Evolutionary conservation across 2,329 filamentous ascomycete species (phyloP), one percentile per base, ranked within the genome.

Genomic region (Diplodia mutila): DNA sequence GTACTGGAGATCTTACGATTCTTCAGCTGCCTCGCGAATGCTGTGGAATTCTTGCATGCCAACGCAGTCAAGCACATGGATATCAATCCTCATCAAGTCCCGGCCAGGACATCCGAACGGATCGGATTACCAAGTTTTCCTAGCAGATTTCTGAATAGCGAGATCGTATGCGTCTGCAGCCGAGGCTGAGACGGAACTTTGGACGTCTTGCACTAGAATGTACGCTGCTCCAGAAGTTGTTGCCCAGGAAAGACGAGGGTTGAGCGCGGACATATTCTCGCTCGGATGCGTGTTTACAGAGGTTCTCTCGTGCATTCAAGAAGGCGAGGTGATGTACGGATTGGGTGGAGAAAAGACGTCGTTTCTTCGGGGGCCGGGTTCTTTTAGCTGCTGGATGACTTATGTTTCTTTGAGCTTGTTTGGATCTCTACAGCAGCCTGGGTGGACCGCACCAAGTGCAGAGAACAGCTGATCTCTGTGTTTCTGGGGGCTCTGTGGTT

Each of bases 11-110:
- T 16, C 16, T 25, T 51, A 76, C 53, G 23, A 18, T 69, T 78
- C 75, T 75, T 76, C 49, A 76, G 76, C 59, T 79, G 77, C 66
- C 74, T 79, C 5, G 70, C 73, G 2, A 77, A 75, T 4, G 76
- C 76, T 14, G 34, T 73, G 16, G 55, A 66, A 5, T 72, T 70
- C 48, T 71, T 73, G 25, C 71, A 75, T 37, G 27, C 67, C 4
- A 66, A 69, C 6, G 69, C 25, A 2, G 67, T 73, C 12, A 69
- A 72, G 1, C 73, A 73, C 65, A 72, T 71, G 39, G 73, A 75
- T 27, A 69, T 73, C 54, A 74, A 72, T 73, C 8, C 54, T 74
- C 7, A 57, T 75, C 21, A 25, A 27, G 25, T 18, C 11, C 4
- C 6, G 1, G 11, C 5, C 4, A 29, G 11, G 14, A 3, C 14